These are phyloP conservation scores for Trebouxia sp. DNA, from an alignment of 139 green algal species.

Conservation along the genomic window DNA sequence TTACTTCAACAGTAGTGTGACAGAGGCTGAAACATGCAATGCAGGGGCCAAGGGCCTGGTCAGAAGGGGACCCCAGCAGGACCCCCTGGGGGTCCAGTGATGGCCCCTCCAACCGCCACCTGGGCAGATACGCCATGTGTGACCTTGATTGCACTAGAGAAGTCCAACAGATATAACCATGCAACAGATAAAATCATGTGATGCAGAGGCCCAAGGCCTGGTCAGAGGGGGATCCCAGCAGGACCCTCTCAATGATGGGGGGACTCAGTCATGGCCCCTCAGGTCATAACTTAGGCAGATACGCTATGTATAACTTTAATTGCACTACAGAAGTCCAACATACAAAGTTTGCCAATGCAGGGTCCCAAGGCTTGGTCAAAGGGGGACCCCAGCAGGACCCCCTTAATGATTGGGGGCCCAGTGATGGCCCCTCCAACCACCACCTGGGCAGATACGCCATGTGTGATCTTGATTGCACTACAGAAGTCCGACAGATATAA, in stretches of 20 bases:
- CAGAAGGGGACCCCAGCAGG: conserved; percentile 10
- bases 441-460: background rate
- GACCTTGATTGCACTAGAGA: background rate
- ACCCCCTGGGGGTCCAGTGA: too few species aligned
- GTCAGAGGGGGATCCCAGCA: conserved; percentile 14
- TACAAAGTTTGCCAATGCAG: background rate
- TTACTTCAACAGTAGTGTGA: too few species aligned
- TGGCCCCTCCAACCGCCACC: too few species aligned
- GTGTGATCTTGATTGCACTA: background rate
- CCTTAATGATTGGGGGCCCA: conserved; percentile 17
- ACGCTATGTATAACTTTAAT: conserved; percentile 19
- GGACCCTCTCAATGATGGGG: conserved; percentile 7
- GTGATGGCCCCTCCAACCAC: too few species aligned
- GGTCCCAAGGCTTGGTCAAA: background rate
- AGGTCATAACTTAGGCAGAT: background rate
- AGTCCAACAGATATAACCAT: too few species aligned
- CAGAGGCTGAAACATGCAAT: background rate
- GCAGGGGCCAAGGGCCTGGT: background rate
- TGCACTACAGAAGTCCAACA: too few species aligned
- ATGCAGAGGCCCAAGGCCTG: background rate
- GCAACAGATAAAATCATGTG: background rate
- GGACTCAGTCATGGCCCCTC: background rate
- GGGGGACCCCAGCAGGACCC: conserved; percentile 6
- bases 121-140: background rate
- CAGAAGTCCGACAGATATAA: too few species aligned